phyloP scores from a whole-genome alignment of 345 rosid species.

The Gossypium rotundifolium region DNA sequence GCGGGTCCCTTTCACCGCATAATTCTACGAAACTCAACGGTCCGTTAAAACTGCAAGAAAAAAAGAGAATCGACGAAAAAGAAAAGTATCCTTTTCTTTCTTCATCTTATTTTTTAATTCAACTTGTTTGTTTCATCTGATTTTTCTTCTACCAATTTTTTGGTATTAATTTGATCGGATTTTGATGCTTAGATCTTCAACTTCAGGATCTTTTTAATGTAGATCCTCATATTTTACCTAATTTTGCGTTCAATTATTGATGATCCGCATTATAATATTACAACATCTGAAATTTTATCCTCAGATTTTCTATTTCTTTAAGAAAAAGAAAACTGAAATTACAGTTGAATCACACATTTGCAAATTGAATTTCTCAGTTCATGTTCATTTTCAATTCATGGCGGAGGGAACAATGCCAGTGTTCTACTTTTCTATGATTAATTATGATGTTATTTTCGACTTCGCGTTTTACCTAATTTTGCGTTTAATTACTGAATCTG shows the following conservation, averaged over 20 bases:
- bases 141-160: neutral
- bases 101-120: neutral
- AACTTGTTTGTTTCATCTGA: neutral
- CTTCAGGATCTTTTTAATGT: neutral
- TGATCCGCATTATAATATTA: neutral
- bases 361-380: neutral
- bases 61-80: neutral
- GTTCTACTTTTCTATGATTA: too few species aligned
- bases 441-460: too few species aligned
- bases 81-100: too few species aligned
- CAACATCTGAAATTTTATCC: neutral
- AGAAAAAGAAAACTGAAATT: neutral
- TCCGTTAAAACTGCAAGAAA: neutral
- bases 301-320: neutral
- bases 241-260: neutral
- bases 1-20: neutral
- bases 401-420: too few species aligned
- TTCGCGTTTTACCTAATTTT: too few species aligned
- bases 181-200: neutral
- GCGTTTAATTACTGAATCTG: too few species aligned
- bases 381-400: neutral
- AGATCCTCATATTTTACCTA: neutral
- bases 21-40: neutral
- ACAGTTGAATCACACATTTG: neutral
- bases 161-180: neutral